Base-by-base conservation (phyloP, 495 filamentous ascomycete species). In the Podospora pseudoanserina region DNA sequence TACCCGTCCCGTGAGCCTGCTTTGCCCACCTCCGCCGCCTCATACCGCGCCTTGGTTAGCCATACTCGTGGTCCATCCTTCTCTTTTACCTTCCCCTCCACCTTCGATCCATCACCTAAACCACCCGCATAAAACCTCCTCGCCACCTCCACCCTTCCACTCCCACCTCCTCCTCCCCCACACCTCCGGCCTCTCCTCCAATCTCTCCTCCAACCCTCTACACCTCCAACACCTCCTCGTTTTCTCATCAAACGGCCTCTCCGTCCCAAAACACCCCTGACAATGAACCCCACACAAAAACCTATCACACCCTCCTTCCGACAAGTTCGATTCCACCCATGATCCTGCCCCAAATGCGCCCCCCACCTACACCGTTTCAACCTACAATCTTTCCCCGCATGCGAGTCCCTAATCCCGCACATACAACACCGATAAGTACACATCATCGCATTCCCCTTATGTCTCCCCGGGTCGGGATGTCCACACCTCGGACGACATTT, bases 261-360 rank as follows among this genome's bases (percentile, higher is more conserved):
- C 67, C 18, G 67, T 69, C 65, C 73, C 72, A 7, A 76, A 76
- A 26, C 79, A 80, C 44, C 74, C 74, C 18, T 74, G 74, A 58
- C 78, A 80, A 62, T 81, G 78, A 23, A 81, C 15, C 6, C 73
- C 73, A 49, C 79, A 81, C 49, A 75, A 62, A 60, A 72, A 81
- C 20, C 72, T 66, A 39, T 68, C 64, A 57, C 79, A 80, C 19
- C 67, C 9, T 68, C 57, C 7, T 67, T 75, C 13, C 66, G 60
- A 26, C 79, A 81, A 18, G 76, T 74, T 5, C 79, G 74, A 19
- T 77, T 77, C 79, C 78, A 81, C 18, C 71, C 69, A 19, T 78
- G 79, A 59, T 80, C 78, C 66, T 81, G 78, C 0, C 77, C 79
- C 32, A 82, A 68, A 66, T 80, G 79, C 3, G n/a, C n/a, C n/a